Conservation (phyloP, 139 green algal genomes). For the Chlorokybus atmophyticus region DNA sequence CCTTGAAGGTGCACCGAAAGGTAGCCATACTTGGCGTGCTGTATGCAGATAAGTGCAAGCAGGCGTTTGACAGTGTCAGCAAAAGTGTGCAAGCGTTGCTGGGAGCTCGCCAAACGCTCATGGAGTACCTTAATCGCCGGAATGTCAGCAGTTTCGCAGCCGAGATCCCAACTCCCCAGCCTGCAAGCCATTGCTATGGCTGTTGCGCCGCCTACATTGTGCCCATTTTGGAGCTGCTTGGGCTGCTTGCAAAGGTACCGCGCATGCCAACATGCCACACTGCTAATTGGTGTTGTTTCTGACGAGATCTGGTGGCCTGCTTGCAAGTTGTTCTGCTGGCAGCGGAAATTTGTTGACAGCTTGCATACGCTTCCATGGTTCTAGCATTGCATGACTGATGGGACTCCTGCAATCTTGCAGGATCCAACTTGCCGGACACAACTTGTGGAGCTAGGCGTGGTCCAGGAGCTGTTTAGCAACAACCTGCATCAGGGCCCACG, state of each 20-base stretch:
- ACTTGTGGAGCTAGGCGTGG: slow-evolving; percentile 1
- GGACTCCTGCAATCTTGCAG: too few species aligned
- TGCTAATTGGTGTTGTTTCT: too few species aligned
- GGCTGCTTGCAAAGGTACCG: slow-evolving; percentile 11
- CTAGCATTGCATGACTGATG: too few species aligned
- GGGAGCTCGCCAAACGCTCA: slow-evolving; percentile 1
- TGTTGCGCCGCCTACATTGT: slow-evolving; percentile 20
- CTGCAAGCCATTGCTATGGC: slow-evolving; percentile 21
- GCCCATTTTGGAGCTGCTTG: slow-evolving; percentile 17
- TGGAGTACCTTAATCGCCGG: slow-evolving; percentile 6
- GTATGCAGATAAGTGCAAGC: slow-evolving; percentile 39
- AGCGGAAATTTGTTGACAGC: too few species aligned
- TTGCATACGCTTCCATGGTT: too few species aligned
- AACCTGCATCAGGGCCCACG: slow-evolving; percentile 27
- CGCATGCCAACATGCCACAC: too few species aligned
- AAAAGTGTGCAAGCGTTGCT: slow-evolving; percentile 13
- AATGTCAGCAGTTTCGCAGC: not conserved
- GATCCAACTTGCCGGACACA: too few species aligned
- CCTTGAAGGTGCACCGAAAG: slow-evolving; percentile 24
- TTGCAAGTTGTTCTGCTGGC: too few species aligned
- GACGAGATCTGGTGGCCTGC: too few species aligned
- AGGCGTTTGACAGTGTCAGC: slow-evolving; percentile 19
- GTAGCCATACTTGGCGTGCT: slow-evolving; percentile 31
- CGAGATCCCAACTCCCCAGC: not conserved
- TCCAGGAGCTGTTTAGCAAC: slow-evolving; percentile 27